phyloP scores from a whole-genome alignment of 179 eudicot genomes.

The Silene vulgaris region DNA sequence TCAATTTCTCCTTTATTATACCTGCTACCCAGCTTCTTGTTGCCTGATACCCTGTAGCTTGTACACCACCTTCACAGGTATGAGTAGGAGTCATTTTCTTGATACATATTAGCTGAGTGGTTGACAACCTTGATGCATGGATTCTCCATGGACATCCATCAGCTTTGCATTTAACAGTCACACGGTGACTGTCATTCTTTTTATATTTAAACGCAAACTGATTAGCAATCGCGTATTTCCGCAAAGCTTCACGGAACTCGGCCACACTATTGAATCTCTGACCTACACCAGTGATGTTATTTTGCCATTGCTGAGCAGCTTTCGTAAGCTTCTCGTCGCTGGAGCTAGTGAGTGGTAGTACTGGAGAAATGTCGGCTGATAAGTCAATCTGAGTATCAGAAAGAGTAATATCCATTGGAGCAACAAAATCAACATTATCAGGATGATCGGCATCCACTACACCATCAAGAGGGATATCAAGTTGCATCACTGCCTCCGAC shows the following conservation, averaged over 20 bases:
- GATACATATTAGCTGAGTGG: constrained; percentile 75
- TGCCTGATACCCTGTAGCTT: constrained; percentile 63
- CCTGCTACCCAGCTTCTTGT: constrained; percentile 92
- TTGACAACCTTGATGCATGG: constrained; percentile 87
- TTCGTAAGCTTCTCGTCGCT: constrained; percentile 60
- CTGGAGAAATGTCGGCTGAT: constrained; percentile 33
- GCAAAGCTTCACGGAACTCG: constrained; percentile 83
- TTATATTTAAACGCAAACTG: constrained; percentile 78
- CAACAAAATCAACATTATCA: constrained; percentile 41
- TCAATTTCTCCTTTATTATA: constrained; percentile 78
- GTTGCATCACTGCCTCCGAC: constrained; percentile 51
- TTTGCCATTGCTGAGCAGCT: constrained; percentile 80
- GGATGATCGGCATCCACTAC: constrained; percentile 45
- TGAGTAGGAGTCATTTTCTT: constrained; percentile 80
- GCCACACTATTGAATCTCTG: constrained; percentile 80
- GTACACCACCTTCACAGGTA: constrained; percentile 77
- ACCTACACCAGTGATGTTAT: constrained; percentile 79
- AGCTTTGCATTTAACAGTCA: constrained; percentile 87
- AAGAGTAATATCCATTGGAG: constrained; percentile 40
- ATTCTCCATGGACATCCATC: constrained; percentile 97
- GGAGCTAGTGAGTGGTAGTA: constrained; percentile 33
- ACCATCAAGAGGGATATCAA: constrained; percentile 47
- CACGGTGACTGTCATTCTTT: constrained; percentile 92
- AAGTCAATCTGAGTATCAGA: constrained; percentile 37
- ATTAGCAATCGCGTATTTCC: constrained; percentile 76